phyloP scores from a whole-genome alignment of 108 stramenopile species.

The Stephanodiscus minutulus region DNA sequence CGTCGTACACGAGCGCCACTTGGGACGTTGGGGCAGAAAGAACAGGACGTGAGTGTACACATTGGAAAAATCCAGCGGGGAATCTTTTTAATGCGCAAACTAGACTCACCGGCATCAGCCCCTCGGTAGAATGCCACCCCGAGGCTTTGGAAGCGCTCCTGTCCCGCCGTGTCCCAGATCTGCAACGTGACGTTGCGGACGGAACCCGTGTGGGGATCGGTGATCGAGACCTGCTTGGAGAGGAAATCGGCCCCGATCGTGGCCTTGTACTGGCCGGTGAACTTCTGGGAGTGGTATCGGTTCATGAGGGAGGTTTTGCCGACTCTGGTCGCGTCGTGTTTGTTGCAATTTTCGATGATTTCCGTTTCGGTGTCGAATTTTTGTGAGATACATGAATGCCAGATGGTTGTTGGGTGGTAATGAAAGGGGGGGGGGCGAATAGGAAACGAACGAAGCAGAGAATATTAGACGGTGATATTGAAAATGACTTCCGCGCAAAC shows the following conservation, averaged over 20 bases:
- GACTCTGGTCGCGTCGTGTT: conserved; percentile 60
- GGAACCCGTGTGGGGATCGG: conserved; percentile 59
- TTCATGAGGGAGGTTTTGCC: conserved; percentile 99
- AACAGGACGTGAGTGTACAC: too few species aligned
- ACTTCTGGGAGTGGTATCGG: conserved; percentile 94
- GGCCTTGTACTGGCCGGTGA: conserved; percentile 96
- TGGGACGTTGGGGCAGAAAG: too few species aligned
- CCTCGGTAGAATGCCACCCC: conserved; percentile 98
- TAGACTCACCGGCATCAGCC: conserved; percentile 76
- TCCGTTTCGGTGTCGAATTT: not conserved
- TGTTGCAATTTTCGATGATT: not conserved
- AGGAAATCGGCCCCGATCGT: conserved; percentile 99
- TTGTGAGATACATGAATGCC: too few species aligned
- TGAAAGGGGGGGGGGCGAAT: not conserved
- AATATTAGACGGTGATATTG: not conserved
- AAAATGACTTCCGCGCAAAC: not conserved
- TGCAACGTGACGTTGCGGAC: conserved; percentile 84
- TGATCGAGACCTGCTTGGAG: conserved; percentile 84
- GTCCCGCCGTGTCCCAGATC: conserved; percentile 99
- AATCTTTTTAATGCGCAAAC: too few species aligned
- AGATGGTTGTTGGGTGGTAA: not conserved
- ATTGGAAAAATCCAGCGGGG: too few species aligned
- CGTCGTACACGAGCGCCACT: conserved; percentile 97
- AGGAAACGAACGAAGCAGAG: not conserved
- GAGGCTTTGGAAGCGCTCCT: conserved; percentile 96